Percentiles rank a stretch among this genome's conserved stretches.
Conservation (phyloP, 106 monocot species). For the Dactylorhiza incarnata region DNA sequence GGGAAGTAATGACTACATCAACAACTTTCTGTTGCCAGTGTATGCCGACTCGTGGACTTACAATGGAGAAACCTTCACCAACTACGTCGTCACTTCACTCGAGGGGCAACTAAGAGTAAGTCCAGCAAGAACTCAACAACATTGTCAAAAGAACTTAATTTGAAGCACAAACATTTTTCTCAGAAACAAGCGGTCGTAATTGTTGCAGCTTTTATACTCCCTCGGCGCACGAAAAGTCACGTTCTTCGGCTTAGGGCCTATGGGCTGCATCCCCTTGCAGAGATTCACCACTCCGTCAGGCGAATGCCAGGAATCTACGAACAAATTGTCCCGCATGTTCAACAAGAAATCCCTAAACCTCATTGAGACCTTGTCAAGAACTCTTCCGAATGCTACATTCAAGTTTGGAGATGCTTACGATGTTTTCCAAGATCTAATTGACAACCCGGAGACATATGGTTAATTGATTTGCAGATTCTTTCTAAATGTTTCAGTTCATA, state of each 20-base stretch:
- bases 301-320: slow-evolving; percentile 60
- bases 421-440: slow-evolving; percentile 62
- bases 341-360: slow-evolving; percentile 41
- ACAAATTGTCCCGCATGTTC: slow-evolving; percentile 60
- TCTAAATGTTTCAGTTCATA: neutral
- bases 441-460: slow-evolving; percentile 57
- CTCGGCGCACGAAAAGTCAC: slow-evolving; percentile 58
- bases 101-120: slow-evolving; percentile 57
- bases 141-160: neutral
- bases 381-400: slow-evolving; percentile 65
- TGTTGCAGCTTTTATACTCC: slow-evolving; percentile 38
- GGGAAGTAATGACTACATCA: slow-evolving; percentile 98
- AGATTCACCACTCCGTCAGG: slow-evolving; percentile 50
- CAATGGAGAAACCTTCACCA: slow-evolving; percentile 45
- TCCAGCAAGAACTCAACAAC: neutral
- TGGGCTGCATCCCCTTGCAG: slow-evolving; percentile 97
- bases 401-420: slow-evolving; percentile 72
- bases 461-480: neutral
- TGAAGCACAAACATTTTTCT: neutral
- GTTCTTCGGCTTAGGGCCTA: slow-evolving; percentile 89
- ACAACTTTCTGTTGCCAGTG: slow-evolving; percentile 80
- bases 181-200: neutral
- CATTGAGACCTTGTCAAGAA: slow-evolving; percentile 28
- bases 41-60: slow-evolving; percentile 84
- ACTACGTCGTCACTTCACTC: slow-evolving; percentile 51